phyloP scores from a whole-genome alignment of 2,329 filamentous ascomycete genomes.

The Cladobotryum protrusum region DNA sequence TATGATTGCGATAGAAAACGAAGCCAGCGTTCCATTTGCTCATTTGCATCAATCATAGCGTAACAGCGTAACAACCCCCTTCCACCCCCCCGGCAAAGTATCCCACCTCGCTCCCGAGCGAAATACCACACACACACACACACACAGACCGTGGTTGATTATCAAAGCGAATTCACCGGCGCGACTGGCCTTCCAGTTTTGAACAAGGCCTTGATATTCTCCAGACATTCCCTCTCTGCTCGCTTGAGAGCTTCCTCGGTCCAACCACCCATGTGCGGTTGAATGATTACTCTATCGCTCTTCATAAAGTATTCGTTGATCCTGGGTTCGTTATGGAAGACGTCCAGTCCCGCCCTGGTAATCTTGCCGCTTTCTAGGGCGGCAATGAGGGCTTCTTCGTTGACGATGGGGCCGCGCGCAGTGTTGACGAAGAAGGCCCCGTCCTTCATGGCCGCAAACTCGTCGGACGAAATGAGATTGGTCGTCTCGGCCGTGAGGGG shows the following conservation, averaged over 20 bases:
- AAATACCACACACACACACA: no score
- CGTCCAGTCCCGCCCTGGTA: slow-evolving; percentile 42
- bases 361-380: slow-evolving; percentile 43
- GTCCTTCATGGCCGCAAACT: slow-evolving; percentile 42
- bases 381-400: slow-evolving; percentile 40
- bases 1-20: no score
- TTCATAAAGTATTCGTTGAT: slow-evolving; percentile 33
- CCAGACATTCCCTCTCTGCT: slow-evolving; percentile 39
- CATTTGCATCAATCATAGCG: neutral
- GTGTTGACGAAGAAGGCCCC: slow-evolving; percentile 45
- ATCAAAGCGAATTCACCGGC: slow-evolving; percentile 26
- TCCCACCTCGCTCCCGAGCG: neutral
- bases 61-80: no score
- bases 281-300: slow-evolving; percentile 35
- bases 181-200: slow-evolving; percentile 31
- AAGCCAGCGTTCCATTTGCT: no score
- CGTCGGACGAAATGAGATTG: slow-evolving; percentile 30
- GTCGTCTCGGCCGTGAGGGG: slow-evolving; percentile 36
- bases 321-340: slow-evolving; percentile 38
- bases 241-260: slow-evolving; percentile 39
- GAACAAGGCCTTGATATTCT: slow-evolving; percentile 37
- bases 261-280: slow-evolving; percentile 39
- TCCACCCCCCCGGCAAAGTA: no score
- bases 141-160: neutral
- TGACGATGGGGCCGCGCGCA: slow-evolving; percentile 42